Evolutionary conservation across 1,284 basidiomycete genomes (phyloP).

Genomic region (Ceratobasidium sp.): DNA sequence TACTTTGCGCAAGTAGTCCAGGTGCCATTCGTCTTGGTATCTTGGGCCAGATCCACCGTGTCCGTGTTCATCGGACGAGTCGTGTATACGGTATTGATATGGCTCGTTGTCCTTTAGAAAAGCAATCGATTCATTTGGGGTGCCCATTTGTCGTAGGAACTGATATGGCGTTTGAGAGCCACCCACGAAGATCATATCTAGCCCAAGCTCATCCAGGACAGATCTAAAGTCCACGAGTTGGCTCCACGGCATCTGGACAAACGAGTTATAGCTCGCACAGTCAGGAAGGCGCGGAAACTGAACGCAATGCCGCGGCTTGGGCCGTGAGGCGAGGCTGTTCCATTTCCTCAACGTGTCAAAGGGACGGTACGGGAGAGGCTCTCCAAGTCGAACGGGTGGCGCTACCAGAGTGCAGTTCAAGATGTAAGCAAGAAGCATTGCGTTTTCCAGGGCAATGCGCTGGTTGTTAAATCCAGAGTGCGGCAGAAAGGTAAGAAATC

Average conservation of each 20-base stretch:
- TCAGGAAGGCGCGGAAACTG: conserved; percentile 55
- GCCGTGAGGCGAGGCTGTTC: conserved; percentile 64
- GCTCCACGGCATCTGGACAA: conserved; percentile 72
- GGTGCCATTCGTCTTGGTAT: conserved; percentile 56
- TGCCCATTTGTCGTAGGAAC: conserved; percentile 63
- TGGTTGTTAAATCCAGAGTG: conserved; percentile 87
- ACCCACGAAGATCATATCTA: conserved; percentile 54
- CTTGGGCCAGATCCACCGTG: conserved; percentile 52
- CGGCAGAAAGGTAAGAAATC: conserved; percentile 60
- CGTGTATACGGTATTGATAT: conserved; percentile 75
- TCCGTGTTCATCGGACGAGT: conserved; percentile 55
- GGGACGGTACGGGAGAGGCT: conserved; percentile 68
- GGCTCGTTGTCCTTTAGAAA: conserved; percentile 64
- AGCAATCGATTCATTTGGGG: conserved; percentile 59
- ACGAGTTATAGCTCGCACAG: conserved; percentile 68
- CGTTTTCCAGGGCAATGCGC: conserved; percentile 84
- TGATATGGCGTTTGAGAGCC: conserved; percentile 62
- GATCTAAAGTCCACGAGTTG: conserved; percentile 68
- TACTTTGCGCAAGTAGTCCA: conserved; percentile 52
- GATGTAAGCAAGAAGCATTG: conserved; percentile 71
- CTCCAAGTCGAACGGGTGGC: conserved; percentile 74
- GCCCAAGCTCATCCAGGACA: conserved; percentile 57
- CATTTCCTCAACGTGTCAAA: conserved; percentile 66
- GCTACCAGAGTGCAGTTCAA: conserved; percentile 79
- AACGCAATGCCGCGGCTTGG: conserved; percentile 64